A percentile compares a stretch with the other conserved stretches of the same genome.
Evolutionary conservation across 2,329 filamentous ascomycete genomes (phyloP).

Genomic region (Botrytis fragariae): DNA sequence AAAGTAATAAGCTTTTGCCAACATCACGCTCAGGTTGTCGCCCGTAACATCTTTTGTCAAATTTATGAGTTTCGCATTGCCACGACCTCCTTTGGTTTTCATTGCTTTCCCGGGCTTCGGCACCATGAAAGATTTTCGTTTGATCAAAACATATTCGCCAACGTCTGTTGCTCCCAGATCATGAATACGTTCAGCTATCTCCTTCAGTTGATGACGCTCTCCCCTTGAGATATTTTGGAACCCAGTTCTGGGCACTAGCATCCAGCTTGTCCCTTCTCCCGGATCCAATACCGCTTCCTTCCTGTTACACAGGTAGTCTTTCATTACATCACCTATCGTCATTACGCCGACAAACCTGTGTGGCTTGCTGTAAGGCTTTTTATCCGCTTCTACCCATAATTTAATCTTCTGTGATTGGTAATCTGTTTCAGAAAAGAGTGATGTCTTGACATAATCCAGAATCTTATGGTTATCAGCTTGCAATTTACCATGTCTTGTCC

Average conservation of each 20-base stretch:
- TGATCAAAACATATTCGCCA: constrained; percentile 6
- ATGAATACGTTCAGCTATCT: background rate
- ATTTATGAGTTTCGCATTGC: constrained; percentile 1
- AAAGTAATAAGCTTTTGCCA: constrained; percentile 4
- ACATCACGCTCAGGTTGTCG: background rate
- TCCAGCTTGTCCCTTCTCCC: background rate
- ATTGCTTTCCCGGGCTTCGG: background rate
- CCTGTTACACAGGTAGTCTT: background rate
- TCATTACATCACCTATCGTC: background rate
- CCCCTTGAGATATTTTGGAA: background rate
- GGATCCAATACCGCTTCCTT: background rate
- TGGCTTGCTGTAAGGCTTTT: background rate
- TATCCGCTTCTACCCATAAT: constrained; percentile 1
- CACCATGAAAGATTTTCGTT: constrained; percentile 7
- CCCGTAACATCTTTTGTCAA: background rate
- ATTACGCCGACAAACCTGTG: background rate
- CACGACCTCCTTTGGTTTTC: background rate
- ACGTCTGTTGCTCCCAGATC: background rate
- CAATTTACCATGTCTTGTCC: background rate
- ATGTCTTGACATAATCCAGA: background rate
- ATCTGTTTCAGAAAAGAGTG: too few species aligned
- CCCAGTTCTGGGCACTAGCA: constrained; percentile 4
- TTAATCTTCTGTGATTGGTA: background rate
- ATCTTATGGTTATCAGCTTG: constrained; percentile 4
- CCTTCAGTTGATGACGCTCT: background rate